Evolutionary conservation across 2,329 filamentous ascomycete genomes (phyloP).

Genomic region (Pseudocercospora pini-densiflorae): DNA sequence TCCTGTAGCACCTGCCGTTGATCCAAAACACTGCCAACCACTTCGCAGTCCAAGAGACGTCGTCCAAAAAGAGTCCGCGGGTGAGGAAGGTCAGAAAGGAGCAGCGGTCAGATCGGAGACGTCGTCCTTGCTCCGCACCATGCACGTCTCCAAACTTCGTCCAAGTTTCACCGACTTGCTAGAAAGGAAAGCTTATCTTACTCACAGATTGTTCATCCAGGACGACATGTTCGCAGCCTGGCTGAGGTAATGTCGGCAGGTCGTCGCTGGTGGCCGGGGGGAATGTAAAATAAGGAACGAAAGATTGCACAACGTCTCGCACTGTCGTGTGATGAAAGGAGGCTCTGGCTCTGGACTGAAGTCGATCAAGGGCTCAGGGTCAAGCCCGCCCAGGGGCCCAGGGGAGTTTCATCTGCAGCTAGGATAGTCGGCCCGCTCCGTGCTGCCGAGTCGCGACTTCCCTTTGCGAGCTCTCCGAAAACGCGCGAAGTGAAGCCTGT

Average conservation of each 20-base stretch:
- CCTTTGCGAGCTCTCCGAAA: background rate
- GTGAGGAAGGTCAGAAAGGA: constrained; percentile 3
- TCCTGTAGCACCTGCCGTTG: constrained; percentile 2
- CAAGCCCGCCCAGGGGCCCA: background rate
- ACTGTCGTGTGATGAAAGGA: constrained; percentile 10
- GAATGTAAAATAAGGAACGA: constrained; percentile 1
- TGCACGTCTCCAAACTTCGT: constrained; percentile 30
- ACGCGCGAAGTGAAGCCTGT: background rate
- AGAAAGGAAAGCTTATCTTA: constrained; percentile 30
- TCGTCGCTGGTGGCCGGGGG: background rate
- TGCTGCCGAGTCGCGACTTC: constrained; percentile 2
- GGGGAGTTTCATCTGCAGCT: background rate
- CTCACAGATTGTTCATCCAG: constrained; percentile 46
- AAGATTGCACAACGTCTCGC: constrained; percentile 12
- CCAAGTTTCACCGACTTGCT: constrained; percentile 27
- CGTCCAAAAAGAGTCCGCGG: background rate
- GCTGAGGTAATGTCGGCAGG: background rate
- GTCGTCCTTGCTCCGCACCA: constrained; percentile 24
- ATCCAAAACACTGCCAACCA: background rate
- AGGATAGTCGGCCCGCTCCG: background rate
- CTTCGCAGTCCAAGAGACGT: background rate
- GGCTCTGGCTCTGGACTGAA: background rate
- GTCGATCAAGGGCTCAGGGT: background rate
- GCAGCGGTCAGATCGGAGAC: constrained; percentile 20
- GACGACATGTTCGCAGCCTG: constrained; percentile 37